Evolutionary conservation across 177 flowering plant species (phyloP).

Genomic region (Vitis hybrid): DNA sequence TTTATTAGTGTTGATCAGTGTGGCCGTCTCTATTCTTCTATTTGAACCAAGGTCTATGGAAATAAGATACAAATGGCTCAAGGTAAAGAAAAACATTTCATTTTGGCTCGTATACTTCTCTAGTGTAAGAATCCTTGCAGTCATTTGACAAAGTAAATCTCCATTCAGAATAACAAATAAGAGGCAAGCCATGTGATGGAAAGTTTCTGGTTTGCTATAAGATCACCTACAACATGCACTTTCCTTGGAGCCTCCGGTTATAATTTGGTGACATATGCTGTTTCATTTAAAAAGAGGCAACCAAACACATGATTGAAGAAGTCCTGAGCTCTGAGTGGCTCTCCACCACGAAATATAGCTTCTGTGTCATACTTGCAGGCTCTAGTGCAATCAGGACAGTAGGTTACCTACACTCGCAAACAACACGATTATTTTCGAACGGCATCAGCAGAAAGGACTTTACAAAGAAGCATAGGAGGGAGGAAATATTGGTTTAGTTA

Average conservation of each 20-base stretch:
- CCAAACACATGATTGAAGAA: constrained; percentile 85
- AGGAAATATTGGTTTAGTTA: not conserved
- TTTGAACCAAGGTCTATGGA: too few relatives aligned
- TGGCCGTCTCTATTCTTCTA: too few relatives aligned
- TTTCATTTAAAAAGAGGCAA: constrained; percentile 86
- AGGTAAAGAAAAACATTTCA: too few relatives aligned
- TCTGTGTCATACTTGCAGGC: constrained; percentile 84
- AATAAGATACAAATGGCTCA: too few relatives aligned
- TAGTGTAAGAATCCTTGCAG: not conserved
- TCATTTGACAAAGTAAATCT: not conserved
- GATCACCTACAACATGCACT: not conserved
- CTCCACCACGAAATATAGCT: constrained; percentile 44
- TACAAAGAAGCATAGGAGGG: not conserved
- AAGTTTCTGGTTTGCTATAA: not conserved
- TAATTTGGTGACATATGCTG: constrained; percentile 56
- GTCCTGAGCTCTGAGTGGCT: constrained; percentile 52
- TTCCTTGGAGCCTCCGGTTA: constrained; percentile 19
- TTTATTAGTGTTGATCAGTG: too few relatives aligned
- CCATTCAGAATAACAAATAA: not conserved
- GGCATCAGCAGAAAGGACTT: too few relatives aligned
- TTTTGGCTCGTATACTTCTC: too few relatives aligned
- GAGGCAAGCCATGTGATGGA: not conserved
- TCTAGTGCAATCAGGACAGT: constrained; percentile 92
- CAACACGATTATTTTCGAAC: not conserved
- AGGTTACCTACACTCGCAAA: constrained; percentile 72